These are phyloP conservation scores for Lachnellula suecica DNA, from an alignment of 2,329 filamentous ascomycete genomes.

Conservation along the genomic window DNA sequence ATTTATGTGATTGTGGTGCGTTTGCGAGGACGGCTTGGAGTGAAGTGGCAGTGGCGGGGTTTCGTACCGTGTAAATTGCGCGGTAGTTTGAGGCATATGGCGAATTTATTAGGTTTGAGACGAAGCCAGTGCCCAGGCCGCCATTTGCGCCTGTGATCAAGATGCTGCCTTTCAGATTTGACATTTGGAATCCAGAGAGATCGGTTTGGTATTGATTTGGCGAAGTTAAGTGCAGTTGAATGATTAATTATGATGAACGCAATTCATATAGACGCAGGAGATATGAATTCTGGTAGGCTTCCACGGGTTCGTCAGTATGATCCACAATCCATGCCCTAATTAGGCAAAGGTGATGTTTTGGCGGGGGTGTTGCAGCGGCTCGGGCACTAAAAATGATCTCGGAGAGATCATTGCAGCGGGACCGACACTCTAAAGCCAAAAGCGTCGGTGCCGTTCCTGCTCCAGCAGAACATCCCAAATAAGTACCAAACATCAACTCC, in stretches of 20 bases:
- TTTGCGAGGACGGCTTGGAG: conserved; percentile 1
- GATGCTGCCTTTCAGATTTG: conserved; percentile 14
- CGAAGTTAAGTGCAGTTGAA: not conserved
- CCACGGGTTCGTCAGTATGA: too few relatives aligned
- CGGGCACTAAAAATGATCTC: too few relatives aligned
- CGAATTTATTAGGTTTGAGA: conserved; percentile 14
- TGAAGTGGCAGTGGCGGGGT: not conserved
- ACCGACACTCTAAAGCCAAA: too few relatives aligned
- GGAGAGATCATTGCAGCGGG: too few relatives aligned
- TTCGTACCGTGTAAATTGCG: conserved; percentile 21
- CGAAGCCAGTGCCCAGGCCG: conserved; percentile 23
- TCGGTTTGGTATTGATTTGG: not conserved
- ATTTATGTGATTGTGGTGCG: not conserved
- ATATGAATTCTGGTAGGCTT: too few relatives aligned
- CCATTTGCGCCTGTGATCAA: conserved; percentile 27
- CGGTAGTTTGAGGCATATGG: conserved; percentile 12
- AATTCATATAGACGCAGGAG: too few relatives aligned
- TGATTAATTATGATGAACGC: not conserved
- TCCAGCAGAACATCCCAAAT: too few relatives aligned
- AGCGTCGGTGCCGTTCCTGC: too few relatives aligned
- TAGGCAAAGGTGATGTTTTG: too few relatives aligned
- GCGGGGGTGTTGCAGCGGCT: too few relatives aligned
- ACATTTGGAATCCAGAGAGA: not conserved
- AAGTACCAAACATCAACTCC: too few relatives aligned
- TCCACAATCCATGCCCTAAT: too few relatives aligned